These are phyloP conservation scores for Hamigera avellanea DNA, from an alignment of 495 filamentous ascomycete species.

Conservation along the genomic window DNA sequence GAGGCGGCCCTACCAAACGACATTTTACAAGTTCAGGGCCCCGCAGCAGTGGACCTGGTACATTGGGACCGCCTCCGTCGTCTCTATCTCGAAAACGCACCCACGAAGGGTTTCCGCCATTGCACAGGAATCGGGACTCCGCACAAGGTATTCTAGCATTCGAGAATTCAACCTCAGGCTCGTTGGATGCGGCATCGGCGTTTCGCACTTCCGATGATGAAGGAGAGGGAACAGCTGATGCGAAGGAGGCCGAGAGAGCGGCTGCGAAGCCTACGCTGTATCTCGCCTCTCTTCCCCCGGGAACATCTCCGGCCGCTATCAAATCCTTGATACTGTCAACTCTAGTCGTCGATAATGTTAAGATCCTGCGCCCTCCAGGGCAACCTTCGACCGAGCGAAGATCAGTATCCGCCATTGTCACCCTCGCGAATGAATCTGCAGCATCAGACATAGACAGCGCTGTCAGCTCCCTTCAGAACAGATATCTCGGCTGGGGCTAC, in stretches of 20 bases:
- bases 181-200: constrained; percentile 28
- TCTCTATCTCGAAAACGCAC: constrained; percentile 39
- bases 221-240: constrained; percentile 32
- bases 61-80: constrained; percentile 51
- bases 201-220: constrained; percentile 42
- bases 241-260: constrained; percentile 54
- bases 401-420: constrained; percentile 74
- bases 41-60: constrained; percentile 64
- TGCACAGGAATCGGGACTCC: constrained; percentile 25
- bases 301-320: constrained; percentile 60
- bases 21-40: constrained; percentile 42
- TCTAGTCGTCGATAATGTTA: constrained; percentile 65
- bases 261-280: constrained; percentile 82
- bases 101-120: constrained; percentile 32
- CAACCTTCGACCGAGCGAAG: constrained; percentile 55
- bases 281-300: constrained; percentile 48
- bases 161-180: constrained; percentile 34
- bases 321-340: constrained; percentile 59
- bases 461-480: constrained; percentile 69
- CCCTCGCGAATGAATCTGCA: constrained; percentile 71
- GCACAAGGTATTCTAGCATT: constrained; percentile 41
- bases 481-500: constrained; percentile 79
- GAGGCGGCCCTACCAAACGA: constrained; percentile 35
- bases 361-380: constrained; percentile 53
- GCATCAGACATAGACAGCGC: constrained; percentile 74